These are phyloP conservation scores for Fusarium penzigii DNA, from an alignment of 2,329 filamentous ascomycete species.

Conservation along the genomic window DNA sequence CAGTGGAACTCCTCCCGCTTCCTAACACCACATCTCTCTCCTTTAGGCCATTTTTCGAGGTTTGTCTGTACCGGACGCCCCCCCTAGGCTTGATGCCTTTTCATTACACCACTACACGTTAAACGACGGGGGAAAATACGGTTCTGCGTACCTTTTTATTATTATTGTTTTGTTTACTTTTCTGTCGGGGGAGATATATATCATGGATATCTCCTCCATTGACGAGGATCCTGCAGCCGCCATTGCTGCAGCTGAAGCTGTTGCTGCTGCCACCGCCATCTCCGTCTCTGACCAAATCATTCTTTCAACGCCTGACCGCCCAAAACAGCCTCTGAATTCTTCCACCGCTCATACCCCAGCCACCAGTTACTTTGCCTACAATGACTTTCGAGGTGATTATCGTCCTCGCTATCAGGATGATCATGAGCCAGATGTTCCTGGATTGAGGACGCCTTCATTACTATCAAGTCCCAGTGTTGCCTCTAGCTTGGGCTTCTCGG, in stretches of 20 bases:
- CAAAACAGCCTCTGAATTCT: constrained; percentile 17
- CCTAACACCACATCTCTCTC: not conserved
- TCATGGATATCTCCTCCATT: constrained; percentile 28
- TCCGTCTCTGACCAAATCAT: constrained; percentile 22
- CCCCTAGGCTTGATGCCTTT: not conserved
- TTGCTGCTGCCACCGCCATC: constrained; percentile 10
- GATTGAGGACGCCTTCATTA: constrained; percentile 31
- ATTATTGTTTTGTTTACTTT: constrained; percentile 5
- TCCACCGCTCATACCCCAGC: constrained; percentile 23
- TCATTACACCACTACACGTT: constrained; percentile 2
- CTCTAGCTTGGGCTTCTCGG: constrained; percentile 35
- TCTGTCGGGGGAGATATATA: constrained; percentile 7
- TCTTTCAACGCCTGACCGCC: constrained; percentile 29
- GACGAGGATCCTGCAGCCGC: constrained; percentile 30
- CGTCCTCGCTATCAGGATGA: constrained; percentile 29
- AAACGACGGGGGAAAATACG: no score
- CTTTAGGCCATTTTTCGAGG: not conserved
- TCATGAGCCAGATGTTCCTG: constrained; percentile 22
- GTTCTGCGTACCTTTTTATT: no score
- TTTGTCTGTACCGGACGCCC: not conserved
- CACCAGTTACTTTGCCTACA: constrained; percentile 26
- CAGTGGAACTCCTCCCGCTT: not conserved
- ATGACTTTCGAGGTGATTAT: constrained; percentile 26
- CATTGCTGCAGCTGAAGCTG: constrained; percentile 24
- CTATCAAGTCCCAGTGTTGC: constrained; percentile 37